Base-by-base conservation (phyloP, 805 yeast species). In the Candida bentonensis region DNA sequence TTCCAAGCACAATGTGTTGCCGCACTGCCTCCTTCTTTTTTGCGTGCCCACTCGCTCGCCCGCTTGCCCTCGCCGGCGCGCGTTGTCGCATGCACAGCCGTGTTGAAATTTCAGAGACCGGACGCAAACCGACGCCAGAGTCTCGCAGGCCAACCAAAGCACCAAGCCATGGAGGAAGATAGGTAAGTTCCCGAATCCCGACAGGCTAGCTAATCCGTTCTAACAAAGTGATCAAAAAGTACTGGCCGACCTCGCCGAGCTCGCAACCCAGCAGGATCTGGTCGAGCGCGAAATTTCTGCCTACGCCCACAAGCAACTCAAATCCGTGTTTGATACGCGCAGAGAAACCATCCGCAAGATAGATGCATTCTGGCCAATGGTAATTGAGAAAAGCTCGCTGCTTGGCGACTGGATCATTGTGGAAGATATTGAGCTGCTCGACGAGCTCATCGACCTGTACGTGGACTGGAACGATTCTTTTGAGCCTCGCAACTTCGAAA, bases 361-460 rank as follows among this genome's bases (percentile, higher is more conserved):
- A 39, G 86, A 88, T 1, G 74, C 74, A 50, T 87, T 89, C 60
- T 89, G 97, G 97, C 80, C 82, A 54, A 73, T 81, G 44, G 95
- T 83, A 0, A 62, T 89, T 9, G 86, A 83, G 56, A 82, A 82
- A 54, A 81, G 82, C 43, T 95, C 84, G 51, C 82, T 58, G 22
- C 46, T 89, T 57, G 80, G 83, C 15, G 95, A 87, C 49, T 85
- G 74, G 58, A 66, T 88, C 17, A 70, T 77, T 23, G 76, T 80
- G 1, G 83, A 81, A 30, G 96, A 88, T 61, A 76, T 79, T 63
- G 79, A 79, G 58, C 81, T 73, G 53, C 59, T 87, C 41, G 96
- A 87, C 54, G 60, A 62, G 41, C 72, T 88, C 46, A 65, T 62
- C 26, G 82, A 83, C 49, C 65, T 89, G 4, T 69, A 70, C 49